These are phyloP conservation scores for Lagenaria siceraria DNA, from an alignment of 306 rosid species.

Conservation along the genomic window DNA sequence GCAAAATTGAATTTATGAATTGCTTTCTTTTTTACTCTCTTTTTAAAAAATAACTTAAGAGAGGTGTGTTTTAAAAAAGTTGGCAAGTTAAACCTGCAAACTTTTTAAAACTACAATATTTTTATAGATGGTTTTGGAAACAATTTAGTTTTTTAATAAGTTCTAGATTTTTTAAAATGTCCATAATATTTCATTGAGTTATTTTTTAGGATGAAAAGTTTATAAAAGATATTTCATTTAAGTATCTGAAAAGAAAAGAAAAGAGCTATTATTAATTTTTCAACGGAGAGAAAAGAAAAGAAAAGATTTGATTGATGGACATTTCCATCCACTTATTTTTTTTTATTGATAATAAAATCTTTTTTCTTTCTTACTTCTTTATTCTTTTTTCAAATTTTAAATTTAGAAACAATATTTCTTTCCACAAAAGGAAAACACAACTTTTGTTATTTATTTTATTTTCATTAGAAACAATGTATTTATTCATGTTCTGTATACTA, in stretches of 20 bases:
- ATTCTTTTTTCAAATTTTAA: background rate
- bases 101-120: too few species aligned
- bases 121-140: too few species aligned
- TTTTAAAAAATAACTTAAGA: too few species aligned
- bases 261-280: too few species aligned
- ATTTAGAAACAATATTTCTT: background rate
- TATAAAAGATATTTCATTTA: background rate
- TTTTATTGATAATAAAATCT: background rate
- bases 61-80: too few species aligned
- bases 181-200: background rate
- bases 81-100: too few species aligned
- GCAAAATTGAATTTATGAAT: too few species aligned
- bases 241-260: background rate
- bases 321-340: background rate
- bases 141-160: too few species aligned
- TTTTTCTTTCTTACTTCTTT: background rate
- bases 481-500: background rate
- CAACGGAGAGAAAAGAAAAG: background rate
- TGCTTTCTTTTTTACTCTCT: too few species aligned
- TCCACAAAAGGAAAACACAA: background rate
- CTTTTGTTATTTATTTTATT: background rate
- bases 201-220: background rate
- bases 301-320: background rate
- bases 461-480: background rate
- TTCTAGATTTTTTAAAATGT: too few species aligned